Conservation (phyloP, 176 grass and related monocot species). For the Stipa capillata region DNA sequence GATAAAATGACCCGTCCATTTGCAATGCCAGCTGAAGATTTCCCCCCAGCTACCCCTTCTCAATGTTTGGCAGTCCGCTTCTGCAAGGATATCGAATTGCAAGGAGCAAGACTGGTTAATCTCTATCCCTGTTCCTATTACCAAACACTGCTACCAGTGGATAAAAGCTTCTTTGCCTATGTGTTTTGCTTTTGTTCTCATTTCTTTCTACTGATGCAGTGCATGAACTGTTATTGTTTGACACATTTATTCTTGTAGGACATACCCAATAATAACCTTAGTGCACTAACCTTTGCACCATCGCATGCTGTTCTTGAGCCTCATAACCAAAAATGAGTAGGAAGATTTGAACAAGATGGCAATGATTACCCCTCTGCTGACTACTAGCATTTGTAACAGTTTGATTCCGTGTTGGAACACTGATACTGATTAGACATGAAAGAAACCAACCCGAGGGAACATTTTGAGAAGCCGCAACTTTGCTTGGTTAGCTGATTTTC, state of each 20-base stretch:
- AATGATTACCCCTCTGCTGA: neutral
- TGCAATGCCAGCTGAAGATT: conserved; percentile 96
- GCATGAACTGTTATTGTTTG: neutral
- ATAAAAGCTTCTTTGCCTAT: conserved; percentile 12
- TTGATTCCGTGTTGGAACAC: neutral
- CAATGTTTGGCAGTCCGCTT: conserved; percentile 71
- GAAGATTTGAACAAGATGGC: neutral
- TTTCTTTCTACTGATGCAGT: neutral
- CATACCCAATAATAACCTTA: neutral
- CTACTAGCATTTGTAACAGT: neutral
- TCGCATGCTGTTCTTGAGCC: neutral
- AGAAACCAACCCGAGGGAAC: neutral
- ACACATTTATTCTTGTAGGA: neutral
- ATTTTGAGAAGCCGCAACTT: neutral
- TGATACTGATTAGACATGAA: neutral
- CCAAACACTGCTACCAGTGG: conserved; percentile 14
- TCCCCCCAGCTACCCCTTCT: conserved; percentile 49
- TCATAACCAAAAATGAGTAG: neutral
- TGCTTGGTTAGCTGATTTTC: neutral
- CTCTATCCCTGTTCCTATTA: conserved; percentile 37
- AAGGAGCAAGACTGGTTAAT: conserved; percentile 58
- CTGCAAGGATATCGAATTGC: conserved; percentile 35
- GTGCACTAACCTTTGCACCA: neutral
- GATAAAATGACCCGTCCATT: conserved; percentile 88
- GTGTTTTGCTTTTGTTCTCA: neutral